Evolutionary conservation across 140 eudicot genomes (phyloP), one percentile per base, ranked within the genome.

Genomic region (Bidens hawaiensis): DNA sequence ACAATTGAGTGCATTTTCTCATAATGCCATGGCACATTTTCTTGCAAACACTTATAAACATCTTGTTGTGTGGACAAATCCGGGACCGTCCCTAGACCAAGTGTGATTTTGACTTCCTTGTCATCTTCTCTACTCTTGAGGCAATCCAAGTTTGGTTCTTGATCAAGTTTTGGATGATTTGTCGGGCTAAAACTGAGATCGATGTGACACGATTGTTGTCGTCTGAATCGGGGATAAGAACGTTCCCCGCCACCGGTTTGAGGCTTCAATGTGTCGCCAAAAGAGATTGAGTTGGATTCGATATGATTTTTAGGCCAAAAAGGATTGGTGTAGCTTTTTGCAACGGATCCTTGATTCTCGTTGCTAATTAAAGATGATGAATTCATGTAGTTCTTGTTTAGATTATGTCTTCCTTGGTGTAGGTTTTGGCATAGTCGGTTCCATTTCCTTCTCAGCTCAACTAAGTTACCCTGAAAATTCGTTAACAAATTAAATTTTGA

Each of bases 181-280:
- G 56, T 72, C 55, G 60, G 72, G 65, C 70, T 59, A 73, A 83
- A 87, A 68, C 82, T 76, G 68, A 87, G 83, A 64, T 88, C 94
- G 18, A 85, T 71, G 69, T 88, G 87, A 64, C 96, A 88, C 3
- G 94, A 88, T 57, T 88, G 90, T 53, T 88, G 96, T 62, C 96
- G 67, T 67, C 96, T 85, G 73, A 88, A 88, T 40, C 89, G 73
- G 0, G 96, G 90, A 23, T 76, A 70, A 42, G 90, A 45, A 40
- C 78, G 71, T 41, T 73, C 70, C 26, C 62, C 73, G 1, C 53
- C 78, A 66, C 56, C 78, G 58, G 47, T 58, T 26, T 66, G 78
- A 41, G 71, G 62, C 75, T 73, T 80, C 52, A 57, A 13, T 19
- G 72, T 59, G 61, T 76, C 71, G 21, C 79, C 72, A 50, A 82